These are phyloP conservation scores for Wickerhamiella allomyrinae DNA, from an alignment of 805 yeast species.

Conservation along the genomic window DNA sequence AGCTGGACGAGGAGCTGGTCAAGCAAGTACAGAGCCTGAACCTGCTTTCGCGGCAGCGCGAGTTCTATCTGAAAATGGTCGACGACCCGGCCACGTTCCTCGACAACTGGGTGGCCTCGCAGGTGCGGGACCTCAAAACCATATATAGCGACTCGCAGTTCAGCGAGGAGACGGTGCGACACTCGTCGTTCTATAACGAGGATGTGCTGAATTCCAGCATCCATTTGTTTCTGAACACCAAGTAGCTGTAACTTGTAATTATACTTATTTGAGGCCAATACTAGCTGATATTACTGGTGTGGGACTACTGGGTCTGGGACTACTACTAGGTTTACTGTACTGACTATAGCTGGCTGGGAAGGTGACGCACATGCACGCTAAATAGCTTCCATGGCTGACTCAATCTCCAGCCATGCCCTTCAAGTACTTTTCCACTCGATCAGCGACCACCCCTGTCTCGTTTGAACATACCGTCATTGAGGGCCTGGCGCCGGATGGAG, in stretches of 20 bases:
- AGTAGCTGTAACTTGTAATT: too few relatives aligned
- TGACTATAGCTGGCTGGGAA: too few relatives aligned
- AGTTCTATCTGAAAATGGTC: conserved; percentile 60
- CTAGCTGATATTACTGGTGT: too few relatives aligned
- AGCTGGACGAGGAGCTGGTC: conserved; percentile 32
- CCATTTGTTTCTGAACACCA: conserved; percentile 46
- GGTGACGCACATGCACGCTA: background rate
- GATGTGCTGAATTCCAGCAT: conserved; percentile 67
- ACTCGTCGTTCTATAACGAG: conserved; percentile 68
- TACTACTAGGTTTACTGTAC: too few relatives aligned
- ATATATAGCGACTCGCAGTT: conserved; percentile 81
- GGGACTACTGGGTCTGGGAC: too few relatives aligned
- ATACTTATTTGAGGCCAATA: too few relatives aligned
- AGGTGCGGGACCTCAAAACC: conserved; percentile 71
- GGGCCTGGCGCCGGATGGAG: conserved; percentile 96
- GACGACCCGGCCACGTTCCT: conserved; percentile 68
- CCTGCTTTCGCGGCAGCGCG: conserved; percentile 47
- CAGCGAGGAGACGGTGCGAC: conserved; percentile 77
- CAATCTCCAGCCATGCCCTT: conserved; percentile 13
- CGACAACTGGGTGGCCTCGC: conserved; percentile 60
- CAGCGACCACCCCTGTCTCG: conserved; percentile 22
- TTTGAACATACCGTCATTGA: conserved; percentile 31
- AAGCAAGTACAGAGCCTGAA: conserved; percentile 38
- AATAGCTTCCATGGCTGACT: background rate
- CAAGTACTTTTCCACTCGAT: conserved; percentile 29